Base-by-base conservation (phyloP, 805 yeast genomes). In the Yarrowia divulgata region DNA sequence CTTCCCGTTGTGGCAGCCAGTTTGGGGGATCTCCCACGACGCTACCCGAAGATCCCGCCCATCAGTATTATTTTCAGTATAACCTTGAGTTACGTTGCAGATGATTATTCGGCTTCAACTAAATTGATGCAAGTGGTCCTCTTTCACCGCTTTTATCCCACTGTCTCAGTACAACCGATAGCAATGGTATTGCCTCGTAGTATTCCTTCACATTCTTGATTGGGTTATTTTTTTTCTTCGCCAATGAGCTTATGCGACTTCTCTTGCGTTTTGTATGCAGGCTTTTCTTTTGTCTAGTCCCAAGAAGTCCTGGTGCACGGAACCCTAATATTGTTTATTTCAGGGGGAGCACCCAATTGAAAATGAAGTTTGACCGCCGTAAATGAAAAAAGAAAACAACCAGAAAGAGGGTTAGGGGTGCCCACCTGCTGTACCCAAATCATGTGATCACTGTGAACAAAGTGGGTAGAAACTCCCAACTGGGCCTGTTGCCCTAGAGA, bases 1-100 rank as follows among this genome's bases (percentile, higher is more conserved):
- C 14, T 12, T 37, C 58, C 34, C 45, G 19, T 37, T 54, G 14
- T 54, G 34, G 60, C 8, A 8, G 34, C 45, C 32, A 14, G 45
- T 14, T 54, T 23, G 45, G 60, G 45, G 60, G 60, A 39, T 37
- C 45, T 19, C 45, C 60, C 45, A 39, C 60, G 45, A 54, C 60
- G 35, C 45, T 54, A 23, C 5, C 19, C 19, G 60, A 13, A 19
- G 60, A 54, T 54, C 60, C 7, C 16, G 60, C 3, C 45, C 18
- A 54, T 54, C 60, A 16, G 10, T 9, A 5, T 14, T 39, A 13
- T 12, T 8, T 18, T 5, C 8, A 2, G 29, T 23, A 23, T 2
- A 54, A 54, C 45, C 34, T 54, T 37, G 34, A 37, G 60, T 54
- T 54, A 35, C 58, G 39, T 18, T 10, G 40, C 29, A 23, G 29